phyloP scores from a whole-genome alignment of 805 yeast species.

The Maudiozyma saulgeensis region DNA sequence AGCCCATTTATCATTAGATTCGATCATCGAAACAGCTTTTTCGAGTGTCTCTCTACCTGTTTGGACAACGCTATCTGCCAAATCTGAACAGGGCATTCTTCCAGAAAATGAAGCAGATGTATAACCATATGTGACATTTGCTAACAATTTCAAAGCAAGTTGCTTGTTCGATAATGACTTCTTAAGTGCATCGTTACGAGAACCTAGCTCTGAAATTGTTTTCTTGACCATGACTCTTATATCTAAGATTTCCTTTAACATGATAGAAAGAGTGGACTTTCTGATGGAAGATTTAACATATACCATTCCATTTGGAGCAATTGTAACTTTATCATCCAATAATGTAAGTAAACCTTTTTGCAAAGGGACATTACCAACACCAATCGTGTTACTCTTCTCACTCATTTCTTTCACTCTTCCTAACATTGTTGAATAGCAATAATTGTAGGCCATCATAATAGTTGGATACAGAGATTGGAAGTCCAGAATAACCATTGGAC shows the following conservation, averaged over 20 bases:
- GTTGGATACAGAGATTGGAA: conserved; percentile 94
- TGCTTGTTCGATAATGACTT: conserved; percentile 68
- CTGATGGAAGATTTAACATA: conserved; percentile 61
- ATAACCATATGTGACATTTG: conserved; percentile 95
- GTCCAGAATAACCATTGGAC: conserved; percentile 84
- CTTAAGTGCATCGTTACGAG: conserved; percentile 37
- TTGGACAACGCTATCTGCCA: conserved; percentile 90
- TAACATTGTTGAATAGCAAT: conserved; percentile 67
- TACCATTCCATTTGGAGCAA: conserved; percentile 83
- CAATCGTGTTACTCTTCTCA: conserved; percentile 38
- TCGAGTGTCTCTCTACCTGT: conserved; percentile 81
- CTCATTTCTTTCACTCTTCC: conserved; percentile 53
- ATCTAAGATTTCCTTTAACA: conserved; percentile 76
- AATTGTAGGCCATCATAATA: conserved; percentile 80
- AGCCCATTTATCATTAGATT: conserved; percentile 51
- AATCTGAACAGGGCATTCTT: conserved; percentile 91
- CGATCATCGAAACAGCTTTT: conserved; percentile 60
- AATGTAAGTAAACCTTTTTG: conserved; percentile 49
- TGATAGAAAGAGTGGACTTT: conserved; percentile 65
- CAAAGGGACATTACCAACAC: conserved; percentile 41
- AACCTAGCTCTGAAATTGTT: conserved; percentile 49
- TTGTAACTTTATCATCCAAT: conserved; percentile 43
- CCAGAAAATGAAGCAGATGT: conserved; percentile 93
- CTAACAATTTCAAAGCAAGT: conserved; percentile 77
- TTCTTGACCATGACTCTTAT: conserved; percentile 70